Percentiles rank a stretch among this genome's conserved stretches.
Conservation (phyloP, 345 rosid genomes). For the Raphanus raphanistrum region DNA sequence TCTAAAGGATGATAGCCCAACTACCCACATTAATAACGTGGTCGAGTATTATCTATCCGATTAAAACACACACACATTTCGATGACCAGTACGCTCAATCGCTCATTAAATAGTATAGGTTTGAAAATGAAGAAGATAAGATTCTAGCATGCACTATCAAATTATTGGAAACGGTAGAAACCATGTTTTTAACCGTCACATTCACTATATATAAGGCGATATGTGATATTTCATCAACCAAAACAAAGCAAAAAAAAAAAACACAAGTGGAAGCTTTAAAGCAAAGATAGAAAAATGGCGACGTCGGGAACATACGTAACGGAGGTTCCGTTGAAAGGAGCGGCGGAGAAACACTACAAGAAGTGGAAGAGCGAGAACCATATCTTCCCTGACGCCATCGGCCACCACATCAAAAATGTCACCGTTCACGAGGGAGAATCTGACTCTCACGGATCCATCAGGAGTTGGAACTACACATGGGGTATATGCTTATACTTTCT, state of each 20-base stretch:
- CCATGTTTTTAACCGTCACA: not conserved
- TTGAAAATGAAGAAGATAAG: no score
- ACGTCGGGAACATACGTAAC: conserved; percentile 38
- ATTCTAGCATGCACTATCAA: not conserved
- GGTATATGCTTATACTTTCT: conserved; percentile 15
- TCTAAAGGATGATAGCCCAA: no score
- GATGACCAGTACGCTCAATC: no score
- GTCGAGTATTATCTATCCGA: no score
- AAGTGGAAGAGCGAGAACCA: conserved; percentile 36
- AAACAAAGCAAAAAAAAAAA: not conserved
- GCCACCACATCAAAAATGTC: conserved; percentile 33
- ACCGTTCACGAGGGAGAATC: conserved; percentile 27
- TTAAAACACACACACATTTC: no score
- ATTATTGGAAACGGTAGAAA: conserved; percentile 6
- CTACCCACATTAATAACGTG: no score
- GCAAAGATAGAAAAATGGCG: conserved; percentile 23
- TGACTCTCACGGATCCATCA: conserved; percentile 30
- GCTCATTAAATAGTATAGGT: no score
- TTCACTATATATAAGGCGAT: conserved; percentile 12
- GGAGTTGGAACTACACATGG: conserved; percentile 32
- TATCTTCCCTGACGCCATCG: conserved; percentile 34
- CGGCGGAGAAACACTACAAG: conserved; percentile 26
- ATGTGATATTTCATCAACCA: conserved; percentile 4
- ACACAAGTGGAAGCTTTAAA: not conserved
- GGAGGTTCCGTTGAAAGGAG: conserved; percentile 26